A percentile compares a stretch with the other conserved stretches of the same genome.
phyloP scores from a whole-genome alignment of 345 rosid species.

The Citrus reticulata region DNA sequence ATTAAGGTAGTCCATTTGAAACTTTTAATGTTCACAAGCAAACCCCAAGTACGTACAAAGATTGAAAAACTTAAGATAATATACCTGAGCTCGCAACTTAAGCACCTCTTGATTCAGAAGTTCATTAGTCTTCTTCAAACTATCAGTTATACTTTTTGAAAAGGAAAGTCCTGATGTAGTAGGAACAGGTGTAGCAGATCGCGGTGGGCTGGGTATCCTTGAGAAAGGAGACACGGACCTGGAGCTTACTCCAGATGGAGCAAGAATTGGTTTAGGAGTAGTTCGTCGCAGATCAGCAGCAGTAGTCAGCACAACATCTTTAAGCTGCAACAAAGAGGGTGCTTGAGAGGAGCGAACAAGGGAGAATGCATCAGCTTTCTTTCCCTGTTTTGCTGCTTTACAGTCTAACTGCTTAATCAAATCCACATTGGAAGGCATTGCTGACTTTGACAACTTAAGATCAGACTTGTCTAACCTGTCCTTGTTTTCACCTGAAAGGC shows the following conservation, averaged over 20 bases:
- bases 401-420: constrained; percentile 88
- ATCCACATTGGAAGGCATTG: constrained; percentile 72
- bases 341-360: constrained; percentile 70
- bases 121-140: constrained; percentile 93
- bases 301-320: constrained; percentile 63
- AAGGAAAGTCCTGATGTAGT: constrained; percentile 75
- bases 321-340: constrained; percentile 78
- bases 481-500: constrained; percentile 89
- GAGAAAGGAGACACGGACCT: constrained; percentile 97
- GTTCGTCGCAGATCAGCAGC: constrained; percentile 61
- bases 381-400: constrained; percentile 94
- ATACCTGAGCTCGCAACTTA: constrained; percentile 88
- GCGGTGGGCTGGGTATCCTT: constrained; percentile 91
- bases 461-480: constrained; percentile 89
- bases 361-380: constrained; percentile 68
- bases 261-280: constrained; percentile 63
- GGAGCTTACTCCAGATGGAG: constrained; percentile 80
- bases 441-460: constrained; percentile 65
- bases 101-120: constrained; percentile 87
- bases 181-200: constrained; percentile 92
- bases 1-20: background rate
- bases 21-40: background rate
- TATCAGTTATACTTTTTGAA: constrained; percentile 70
- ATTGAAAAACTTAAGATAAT: constrained; percentile 12
- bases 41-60: background rate